Conservation (phyloP, 768 basidiomycete species). For the Chalciporus piperatus region DNA sequence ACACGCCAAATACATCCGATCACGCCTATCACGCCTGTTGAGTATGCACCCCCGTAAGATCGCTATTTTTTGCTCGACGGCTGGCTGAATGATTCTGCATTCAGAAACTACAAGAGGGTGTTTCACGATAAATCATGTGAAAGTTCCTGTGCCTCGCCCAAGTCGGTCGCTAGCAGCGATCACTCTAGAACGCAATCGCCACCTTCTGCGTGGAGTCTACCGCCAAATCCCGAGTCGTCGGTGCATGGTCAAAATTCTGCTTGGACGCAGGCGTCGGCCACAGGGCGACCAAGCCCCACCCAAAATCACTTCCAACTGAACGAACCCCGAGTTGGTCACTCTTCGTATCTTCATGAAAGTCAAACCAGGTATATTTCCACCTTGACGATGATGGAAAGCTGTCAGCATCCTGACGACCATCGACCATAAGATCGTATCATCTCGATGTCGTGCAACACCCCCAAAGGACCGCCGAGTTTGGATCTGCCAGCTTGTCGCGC, state of each 20-base stretch:
- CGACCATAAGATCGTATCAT: conserved; percentile 57
- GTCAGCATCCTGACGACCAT: conserved; percentile 16
- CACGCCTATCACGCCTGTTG: conserved; percentile 36
- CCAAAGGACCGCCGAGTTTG: conserved; percentile 77
- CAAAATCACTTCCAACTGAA: conserved; percentile 35
- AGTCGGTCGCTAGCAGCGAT: conserved; percentile 40
- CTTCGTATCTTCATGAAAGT: conserved; percentile 55
- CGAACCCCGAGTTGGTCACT: conserved; percentile 54
- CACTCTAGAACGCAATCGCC: conserved; percentile 48
- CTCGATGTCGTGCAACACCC: conserved; percentile 88
- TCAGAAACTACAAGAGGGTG: conserved; percentile 32
- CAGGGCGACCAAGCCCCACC: conserved; percentile 34
- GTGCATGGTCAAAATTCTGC: conserved; percentile 20
- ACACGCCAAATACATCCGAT: conserved; percentile 32
- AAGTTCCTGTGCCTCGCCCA: conserved; percentile 29
- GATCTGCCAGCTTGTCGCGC: conserved; percentile 67
- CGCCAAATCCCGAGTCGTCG: conserved; percentile 35
- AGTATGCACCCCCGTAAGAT: conserved; percentile 32
- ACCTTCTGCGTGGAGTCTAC: conserved; percentile 41
- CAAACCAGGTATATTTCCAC: conserved; percentile 47
- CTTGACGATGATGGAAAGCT: conserved; percentile 6
- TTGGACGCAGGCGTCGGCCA: conserved; percentile 27
- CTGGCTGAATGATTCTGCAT: conserved; percentile 12
- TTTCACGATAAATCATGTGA: conserved; percentile 32
- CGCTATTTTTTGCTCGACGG: conserved; percentile 6